phyloP scores from a whole-genome alignment of 495 filamentous ascomycete species.

The Aspergillus nanangensis region DNA sequence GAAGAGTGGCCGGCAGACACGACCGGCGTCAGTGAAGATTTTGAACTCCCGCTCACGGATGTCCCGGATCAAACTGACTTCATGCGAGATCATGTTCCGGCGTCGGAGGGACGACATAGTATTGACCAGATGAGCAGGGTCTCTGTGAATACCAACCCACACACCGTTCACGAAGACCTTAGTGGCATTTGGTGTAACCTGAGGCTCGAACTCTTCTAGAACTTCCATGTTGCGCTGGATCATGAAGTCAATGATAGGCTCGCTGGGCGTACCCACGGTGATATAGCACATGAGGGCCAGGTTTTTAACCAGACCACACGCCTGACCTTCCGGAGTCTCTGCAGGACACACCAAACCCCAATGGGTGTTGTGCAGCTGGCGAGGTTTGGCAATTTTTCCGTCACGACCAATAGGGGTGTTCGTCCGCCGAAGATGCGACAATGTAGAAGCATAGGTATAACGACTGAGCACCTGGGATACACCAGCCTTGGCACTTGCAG shows the following conservation, averaged over 20 bases:
- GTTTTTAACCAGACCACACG: constrained; percentile 98
- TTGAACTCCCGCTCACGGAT: constrained; percentile 97
- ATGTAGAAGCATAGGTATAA: constrained; percentile 92
- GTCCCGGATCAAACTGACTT: constrained; percentile 90
- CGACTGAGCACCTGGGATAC: constrained; percentile 98
- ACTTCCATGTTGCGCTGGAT: constrained; percentile 90
- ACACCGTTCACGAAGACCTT: constrained; percentile 98
- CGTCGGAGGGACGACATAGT: constrained; percentile 75
- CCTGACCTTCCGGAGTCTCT: constrained; percentile 97
- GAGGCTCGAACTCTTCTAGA: constrained; percentile 91
- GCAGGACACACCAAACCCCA: constrained; percentile 98
- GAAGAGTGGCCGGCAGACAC: constrained; percentile 89
- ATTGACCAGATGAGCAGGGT: constrained; percentile 73
- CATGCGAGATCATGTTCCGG: constrained; percentile 71
- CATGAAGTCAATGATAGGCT: constrained; percentile 93
- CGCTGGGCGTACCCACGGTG: constrained; percentile 83
- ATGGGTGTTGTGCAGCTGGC: constrained; percentile 97
- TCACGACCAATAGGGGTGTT: constrained; percentile 98
- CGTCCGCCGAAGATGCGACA: constrained; percentile 93
- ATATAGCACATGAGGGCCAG: constrained; percentile 97
- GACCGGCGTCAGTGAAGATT: constrained; percentile 94
- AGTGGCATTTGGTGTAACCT: constrained; percentile 83
- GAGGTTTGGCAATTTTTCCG: constrained; percentile 96
- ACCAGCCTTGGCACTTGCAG: constrained; percentile 85
- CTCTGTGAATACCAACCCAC: constrained; percentile 85